A percentile compares a stretch with the other conserved stretches of the same genome.
Evolutionary conservation across 805 yeast species (phyloP).

Genomic region (Suhomyces sp.): DNA sequence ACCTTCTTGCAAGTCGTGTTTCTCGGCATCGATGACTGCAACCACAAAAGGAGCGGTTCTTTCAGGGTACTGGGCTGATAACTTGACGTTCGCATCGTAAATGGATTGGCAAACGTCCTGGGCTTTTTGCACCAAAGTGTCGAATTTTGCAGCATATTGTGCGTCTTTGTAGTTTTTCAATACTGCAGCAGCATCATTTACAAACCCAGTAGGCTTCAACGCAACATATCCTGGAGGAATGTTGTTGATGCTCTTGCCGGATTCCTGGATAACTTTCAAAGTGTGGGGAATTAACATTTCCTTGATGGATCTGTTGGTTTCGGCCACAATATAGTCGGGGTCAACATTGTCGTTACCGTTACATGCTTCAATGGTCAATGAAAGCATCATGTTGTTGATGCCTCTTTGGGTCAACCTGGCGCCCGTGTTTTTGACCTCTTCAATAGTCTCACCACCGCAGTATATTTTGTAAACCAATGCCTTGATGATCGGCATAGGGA

Average conservation of each 20-base stretch:
- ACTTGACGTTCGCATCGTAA: conserved; percentile 47
- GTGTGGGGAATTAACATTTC: conserved; percentile 72
- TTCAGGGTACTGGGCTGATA: conserved; percentile 53
- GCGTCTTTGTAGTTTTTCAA: conserved; percentile 59
- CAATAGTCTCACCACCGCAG: conserved; percentile 83
- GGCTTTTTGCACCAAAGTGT: conserved; percentile 63
- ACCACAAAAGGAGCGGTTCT: conserved; percentile 72
- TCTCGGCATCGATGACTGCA: conserved; percentile 88
- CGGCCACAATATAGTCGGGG: conserved; percentile 55
- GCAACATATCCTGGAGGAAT: conserved; percentile 93
- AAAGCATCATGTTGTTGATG: conserved; percentile 91
- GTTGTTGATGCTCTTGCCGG: conserved; percentile 51
- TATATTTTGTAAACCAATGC: conserved; percentile 75
- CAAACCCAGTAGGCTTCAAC: conserved; percentile 87
- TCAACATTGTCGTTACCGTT: conserved; percentile 68
- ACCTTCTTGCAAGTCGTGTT: conserved; percentile 82
- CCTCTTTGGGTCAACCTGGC: conserved; percentile 64
- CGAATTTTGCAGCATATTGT: conserved; percentile 43
- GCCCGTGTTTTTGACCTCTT: conserved; percentile 72
- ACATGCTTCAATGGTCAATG: conserved; percentile 89
- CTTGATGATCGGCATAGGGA: conserved; percentile 70
- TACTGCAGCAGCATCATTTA: conserved; percentile 71
- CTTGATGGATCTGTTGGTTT: conserved; percentile 64
- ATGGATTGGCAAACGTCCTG: conserved; percentile 57
- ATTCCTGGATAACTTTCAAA: conserved; percentile 48